These are phyloP conservation scores for Ustilaginoidea virens DNA, from an alignment of 2,329 filamentous ascomycete species.

Conservation along the genomic window DNA sequence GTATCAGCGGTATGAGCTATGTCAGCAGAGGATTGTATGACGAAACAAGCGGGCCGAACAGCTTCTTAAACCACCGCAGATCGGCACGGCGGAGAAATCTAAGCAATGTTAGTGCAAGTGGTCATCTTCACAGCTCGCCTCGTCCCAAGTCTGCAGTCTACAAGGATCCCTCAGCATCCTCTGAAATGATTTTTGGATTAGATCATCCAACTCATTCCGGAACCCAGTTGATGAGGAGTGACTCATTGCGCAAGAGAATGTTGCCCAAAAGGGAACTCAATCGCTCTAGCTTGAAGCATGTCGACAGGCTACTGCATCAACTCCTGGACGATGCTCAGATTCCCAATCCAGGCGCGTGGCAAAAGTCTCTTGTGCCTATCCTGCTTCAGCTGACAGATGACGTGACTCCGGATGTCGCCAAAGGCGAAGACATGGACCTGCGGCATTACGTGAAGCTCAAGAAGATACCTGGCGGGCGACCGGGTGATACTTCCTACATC, in stretches of 20 bases:
- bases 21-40: conserved; percentile 51
- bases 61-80: conserved; percentile 43
- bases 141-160: conserved; percentile 43
- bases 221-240: conserved; percentile 53
- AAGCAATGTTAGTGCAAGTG: conserved; percentile 62
- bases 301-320: conserved; percentile 71
- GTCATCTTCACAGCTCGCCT: conserved; percentile 57
- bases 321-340: conserved; percentile 65
- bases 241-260: conserved; percentile 63
- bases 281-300: conserved; percentile 73
- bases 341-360: conserved; percentile 63
- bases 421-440: conserved; percentile 91
- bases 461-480: conserved; percentile 80
- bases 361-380: conserved; percentile 80
- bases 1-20: conserved; percentile 53
- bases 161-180: conserved; percentile 37
- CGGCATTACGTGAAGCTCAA: conserved; percentile 96
- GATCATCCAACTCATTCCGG: conserved; percentile 29
- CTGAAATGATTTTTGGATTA: conserved; percentile 32
- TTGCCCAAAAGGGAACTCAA: conserved; percentile 74
- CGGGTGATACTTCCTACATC: conserved; percentile 87
- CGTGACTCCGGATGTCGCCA: conserved; percentile 80
- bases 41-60: conserved; percentile 39
- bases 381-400: conserved; percentile 84
- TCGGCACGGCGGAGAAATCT: conserved; percentile 62